phyloP scores from a whole-genome alignment of 2,329 filamentous ascomycete species.

The Daldinia sp. region DNA sequence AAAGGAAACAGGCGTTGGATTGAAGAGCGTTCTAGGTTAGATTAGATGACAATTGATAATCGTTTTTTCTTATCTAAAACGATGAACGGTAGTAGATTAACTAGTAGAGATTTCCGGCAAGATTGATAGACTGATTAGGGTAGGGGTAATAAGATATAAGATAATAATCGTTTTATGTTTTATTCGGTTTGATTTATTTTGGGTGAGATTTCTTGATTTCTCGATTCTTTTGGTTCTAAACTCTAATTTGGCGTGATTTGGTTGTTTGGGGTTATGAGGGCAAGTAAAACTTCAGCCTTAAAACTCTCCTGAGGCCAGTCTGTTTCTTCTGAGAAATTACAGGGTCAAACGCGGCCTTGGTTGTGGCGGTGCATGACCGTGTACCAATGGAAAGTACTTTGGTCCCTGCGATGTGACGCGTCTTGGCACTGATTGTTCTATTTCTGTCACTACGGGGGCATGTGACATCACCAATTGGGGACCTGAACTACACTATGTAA shows the following conservation, averaged over 20 bases:
- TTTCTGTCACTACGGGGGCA: not conserved
- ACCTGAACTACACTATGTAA: not conserved
- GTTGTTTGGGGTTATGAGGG: not conserved
- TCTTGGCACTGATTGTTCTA: conserved; percentile 2
- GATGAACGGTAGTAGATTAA: conserved; percentile 3
- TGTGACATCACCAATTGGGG: conserved; percentile 1
- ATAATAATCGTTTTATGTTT: not conserved
- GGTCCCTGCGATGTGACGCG: not conserved
- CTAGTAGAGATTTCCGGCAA: not conserved
- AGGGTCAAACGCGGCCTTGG: conserved; percentile 24
- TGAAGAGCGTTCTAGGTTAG: conserved; percentile 21
- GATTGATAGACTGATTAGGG: not conserved
- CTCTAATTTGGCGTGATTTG: not conserved
- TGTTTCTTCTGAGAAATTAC: conserved; percentile 34
- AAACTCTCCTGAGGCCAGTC: conserved; percentile 39
- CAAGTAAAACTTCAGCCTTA: conserved; percentile 33
- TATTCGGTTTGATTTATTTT: not conserved
- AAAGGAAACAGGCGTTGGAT: conserved; percentile 16
- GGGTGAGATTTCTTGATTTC: not conserved
- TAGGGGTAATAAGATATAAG: not conserved
- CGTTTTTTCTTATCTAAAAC: conserved; percentile 13
- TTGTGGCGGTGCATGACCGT: conserved; percentile 27
- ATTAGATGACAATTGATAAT: conserved; percentile 17
- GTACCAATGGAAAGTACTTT: not conserved
- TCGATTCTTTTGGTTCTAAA: not conserved